Conservation (phyloP, 495 filamentous ascomycete species). For the Gamarada debralockiae region DNA sequence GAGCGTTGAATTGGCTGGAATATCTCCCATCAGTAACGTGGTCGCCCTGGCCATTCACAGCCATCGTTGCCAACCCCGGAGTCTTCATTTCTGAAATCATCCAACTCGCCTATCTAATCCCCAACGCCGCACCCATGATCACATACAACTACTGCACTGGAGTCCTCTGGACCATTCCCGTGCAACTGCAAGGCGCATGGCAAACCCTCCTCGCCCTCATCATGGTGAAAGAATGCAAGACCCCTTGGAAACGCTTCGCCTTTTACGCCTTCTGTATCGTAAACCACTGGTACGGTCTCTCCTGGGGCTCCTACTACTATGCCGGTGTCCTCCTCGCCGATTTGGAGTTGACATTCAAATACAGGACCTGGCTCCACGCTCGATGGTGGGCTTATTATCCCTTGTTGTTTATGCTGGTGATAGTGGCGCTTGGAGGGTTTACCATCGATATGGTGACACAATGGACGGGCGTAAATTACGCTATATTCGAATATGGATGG, state of each 20-base stretch:
- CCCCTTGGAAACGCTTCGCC: slow-evolving; percentile 38
- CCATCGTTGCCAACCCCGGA: slow-evolving; percentile 27
- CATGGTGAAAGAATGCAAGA: slow-evolving; percentile 38
- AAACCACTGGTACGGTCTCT: slow-evolving; percentile 37
- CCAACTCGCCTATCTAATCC: slow-evolving; percentile 38
- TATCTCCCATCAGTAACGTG: slow-evolving; percentile 38
- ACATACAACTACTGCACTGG: slow-evolving; percentile 41
- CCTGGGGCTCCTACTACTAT: slow-evolving; percentile 38
- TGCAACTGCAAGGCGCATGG: slow-evolving; percentile 39
- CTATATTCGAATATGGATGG: slow-evolving; percentile 30
- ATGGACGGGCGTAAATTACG: slow-evolving; percentile 20
- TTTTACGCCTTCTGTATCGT: slow-evolving; percentile 35
- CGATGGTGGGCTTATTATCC: slow-evolving; percentile 26
- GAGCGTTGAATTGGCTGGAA: slow-evolving; percentile 34
- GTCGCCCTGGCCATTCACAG: slow-evolving; percentile 39
- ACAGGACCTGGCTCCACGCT: slow-evolving; percentile 28
- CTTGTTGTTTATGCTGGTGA: background rate
- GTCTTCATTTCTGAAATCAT: slow-evolving; percentile 33
- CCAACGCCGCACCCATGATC: slow-evolving; percentile 39
- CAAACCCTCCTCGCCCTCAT: slow-evolving; percentile 31
- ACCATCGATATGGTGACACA: slow-evolving; percentile 28
- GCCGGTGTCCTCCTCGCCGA: slow-evolving; percentile 35
- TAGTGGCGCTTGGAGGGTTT: slow-evolving; percentile 17
- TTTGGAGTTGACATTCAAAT: slow-evolving; percentile 38
- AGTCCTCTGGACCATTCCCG: slow-evolving; percentile 41